Percentiles rank a stretch among this genome's conserved stretches.
Conservation (phyloP, 225 moss, liverwort and hornwort genomes). For the Pseudisothecium myosuroides region DNA sequence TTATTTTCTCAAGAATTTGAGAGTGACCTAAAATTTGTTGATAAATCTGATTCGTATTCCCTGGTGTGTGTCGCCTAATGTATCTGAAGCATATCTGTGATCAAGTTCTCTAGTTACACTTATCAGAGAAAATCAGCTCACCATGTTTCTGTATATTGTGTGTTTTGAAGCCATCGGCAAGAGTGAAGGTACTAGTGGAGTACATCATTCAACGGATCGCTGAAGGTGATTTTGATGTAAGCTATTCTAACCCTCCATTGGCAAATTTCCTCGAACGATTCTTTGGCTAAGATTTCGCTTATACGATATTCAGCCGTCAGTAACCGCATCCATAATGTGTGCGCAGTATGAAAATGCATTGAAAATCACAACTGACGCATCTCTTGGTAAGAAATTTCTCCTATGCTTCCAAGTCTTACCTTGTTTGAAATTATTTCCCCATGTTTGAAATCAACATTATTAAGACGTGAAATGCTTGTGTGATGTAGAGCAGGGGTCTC, state of each 20-base stretch:
- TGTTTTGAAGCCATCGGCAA: constrained; percentile 52
- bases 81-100: neutral
- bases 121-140: neutral
- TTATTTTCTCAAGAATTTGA: neutral
- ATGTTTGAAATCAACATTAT: neutral
- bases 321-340: neutral
- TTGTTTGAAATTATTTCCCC: neutral
- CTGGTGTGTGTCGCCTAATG: neutral
- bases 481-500: constrained; percentile 62
- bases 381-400: constrained; percentile 51
- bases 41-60: neutral
- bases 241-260: neutral
- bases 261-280: neutral
- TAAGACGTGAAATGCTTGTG: constrained; percentile 3
- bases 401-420: neutral
- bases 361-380: constrained; percentile 54
- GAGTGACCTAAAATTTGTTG: neutral
- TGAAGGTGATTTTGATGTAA: constrained; percentile 69
- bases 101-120: neutral
- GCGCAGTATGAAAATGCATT: constrained; percentile 81
- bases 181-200: constrained; percentile 61
- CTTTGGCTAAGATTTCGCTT: neutral
- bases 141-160: neutral
- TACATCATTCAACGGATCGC: constrained; percentile 59
- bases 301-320: too few species aligned